phyloP scores from a whole-genome alignment of 306 rosid species.

The Malus sylvestris region DNA sequence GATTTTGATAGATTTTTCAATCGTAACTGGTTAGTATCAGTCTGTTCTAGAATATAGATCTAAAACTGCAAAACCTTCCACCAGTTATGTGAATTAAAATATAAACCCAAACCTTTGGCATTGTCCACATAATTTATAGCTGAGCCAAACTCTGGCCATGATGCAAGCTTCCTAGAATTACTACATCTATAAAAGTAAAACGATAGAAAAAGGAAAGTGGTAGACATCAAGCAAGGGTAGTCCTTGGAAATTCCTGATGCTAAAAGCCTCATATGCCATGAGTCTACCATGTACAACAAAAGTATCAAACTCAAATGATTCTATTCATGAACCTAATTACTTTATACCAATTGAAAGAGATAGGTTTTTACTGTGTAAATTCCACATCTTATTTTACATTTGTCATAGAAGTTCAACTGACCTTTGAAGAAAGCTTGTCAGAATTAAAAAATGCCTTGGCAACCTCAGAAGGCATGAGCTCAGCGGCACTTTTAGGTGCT shows the following conservation, averaged over 20 bases:
- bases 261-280: not conserved
- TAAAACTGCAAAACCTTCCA: not conserved
- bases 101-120: not conserved
- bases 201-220: not conserved
- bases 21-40: not conserved
- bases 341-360: not conserved
- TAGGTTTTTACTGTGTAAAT: not conserved
- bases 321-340: not conserved
- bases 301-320: not conserved
- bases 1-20: not conserved
- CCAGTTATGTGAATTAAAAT: not conserved
- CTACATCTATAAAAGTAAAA: not conserved
- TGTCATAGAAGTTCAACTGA: conserved; percentile 29
- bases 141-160: not conserved
- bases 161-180: not conserved
- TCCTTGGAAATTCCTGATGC: not conserved
- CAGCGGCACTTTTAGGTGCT: conserved; percentile 73
- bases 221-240: not conserved
- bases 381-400: not conserved
- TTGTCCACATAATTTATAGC: not conserved
- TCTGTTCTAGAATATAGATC: not conserved
- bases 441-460: conserved; percentile 83
- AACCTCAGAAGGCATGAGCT: conserved; percentile 93
- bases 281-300: not conserved
- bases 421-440: conserved; percentile 88